phyloP scores from a whole-genome alignment of 2,329 filamentous ascomycete genomes.

The Clathrospora elynae region DNA sequence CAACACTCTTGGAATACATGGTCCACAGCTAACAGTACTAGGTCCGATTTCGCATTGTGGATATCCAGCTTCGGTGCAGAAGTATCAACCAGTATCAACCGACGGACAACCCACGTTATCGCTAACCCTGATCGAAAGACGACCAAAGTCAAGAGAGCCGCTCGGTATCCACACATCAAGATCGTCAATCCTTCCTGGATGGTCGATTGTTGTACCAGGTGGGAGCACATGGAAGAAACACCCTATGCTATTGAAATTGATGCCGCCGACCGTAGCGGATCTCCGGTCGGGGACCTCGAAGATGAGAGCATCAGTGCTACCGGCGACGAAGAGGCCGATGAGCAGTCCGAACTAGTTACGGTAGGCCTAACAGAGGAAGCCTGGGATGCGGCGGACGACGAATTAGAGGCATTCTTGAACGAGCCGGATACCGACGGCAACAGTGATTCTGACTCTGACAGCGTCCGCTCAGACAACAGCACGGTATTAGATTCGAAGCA shows the following conservation, averaged over 20 bases:
- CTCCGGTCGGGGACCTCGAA: constrained; percentile 48
- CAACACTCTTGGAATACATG: too few relatives aligned
- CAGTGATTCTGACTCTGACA: constrained; percentile 41
- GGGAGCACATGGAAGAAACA: constrained; percentile 77
- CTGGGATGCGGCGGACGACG: constrained; percentile 65
- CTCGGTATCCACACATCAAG: constrained; percentile 77
- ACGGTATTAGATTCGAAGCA: constrained; percentile 29
- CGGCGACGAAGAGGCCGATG: constrained; percentile 46
- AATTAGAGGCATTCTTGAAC: constrained; percentile 75
- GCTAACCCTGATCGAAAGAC: constrained; percentile 75
- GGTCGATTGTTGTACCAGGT: constrained; percentile 79
- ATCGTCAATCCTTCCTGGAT: constrained; percentile 95
- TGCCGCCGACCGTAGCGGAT: constrained; percentile 61
- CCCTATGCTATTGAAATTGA: constrained; percentile 80
- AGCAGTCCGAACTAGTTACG: too few relatives aligned
- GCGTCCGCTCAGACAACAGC: constrained; percentile 41
- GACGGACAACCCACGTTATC: constrained; percentile 70
- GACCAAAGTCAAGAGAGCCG: constrained; percentile 87
- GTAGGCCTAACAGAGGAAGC: constrained; percentile 39
- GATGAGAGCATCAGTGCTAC: constrained; percentile 52
- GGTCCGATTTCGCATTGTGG: constrained; percentile 85
- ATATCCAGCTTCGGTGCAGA: constrained; percentile 82
- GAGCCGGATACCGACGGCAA: constrained; percentile 45
- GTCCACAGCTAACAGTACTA: constrained; percentile 30
- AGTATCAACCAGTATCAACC: constrained; percentile 63